A percentile compares a stretch with the other conserved stretches of the same genome.
These are phyloP conservation scores for Coccomyxa subellipsoidea DNA, from an alignment of 163 green algal species.

Conservation along the genomic window DNA sequence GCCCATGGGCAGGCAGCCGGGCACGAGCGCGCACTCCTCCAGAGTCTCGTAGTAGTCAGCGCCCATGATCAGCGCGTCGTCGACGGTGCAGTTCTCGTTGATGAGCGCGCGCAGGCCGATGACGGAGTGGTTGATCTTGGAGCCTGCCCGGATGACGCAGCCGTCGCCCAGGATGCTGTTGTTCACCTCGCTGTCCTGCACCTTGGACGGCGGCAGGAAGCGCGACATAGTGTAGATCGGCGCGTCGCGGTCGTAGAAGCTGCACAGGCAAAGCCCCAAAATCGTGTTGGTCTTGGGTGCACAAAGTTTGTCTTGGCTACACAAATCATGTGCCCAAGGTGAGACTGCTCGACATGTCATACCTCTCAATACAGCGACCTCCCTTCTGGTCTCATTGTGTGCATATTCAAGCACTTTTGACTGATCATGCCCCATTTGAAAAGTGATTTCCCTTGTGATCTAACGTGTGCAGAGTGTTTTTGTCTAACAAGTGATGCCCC, in stretches of 20 bases:
- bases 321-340: too few relatives aligned
- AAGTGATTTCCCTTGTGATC: too few relatives aligned
- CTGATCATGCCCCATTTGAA: too few relatives aligned
- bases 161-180: constrained; percentile 80
- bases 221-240: constrained; percentile 98
- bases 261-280: constrained; percentile 42
- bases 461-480: too few relatives aligned
- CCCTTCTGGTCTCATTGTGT: too few relatives aligned
- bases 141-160: constrained; percentile 58
- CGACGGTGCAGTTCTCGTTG: constrained; percentile 53
- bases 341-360: not conserved
- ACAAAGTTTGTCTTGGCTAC: not conserved
- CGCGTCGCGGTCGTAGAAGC: constrained; percentile 94
- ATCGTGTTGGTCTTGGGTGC: not conserved
- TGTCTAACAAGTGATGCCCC: too few relatives aligned
- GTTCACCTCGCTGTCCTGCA: constrained; percentile 58
- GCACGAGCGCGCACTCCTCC: constrained; percentile 77
- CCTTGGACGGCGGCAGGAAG: constrained; percentile 95
- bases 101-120: constrained; percentile 92
- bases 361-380: too few relatives aligned
- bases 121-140: constrained; percentile 76
- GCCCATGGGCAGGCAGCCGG: constrained; percentile 77
- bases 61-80: constrained; percentile 72
- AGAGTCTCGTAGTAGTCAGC: constrained; percentile 93
- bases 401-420: not conserved